phyloP scores from a whole-genome alignment of 2,329 filamentous ascomycete species.

The Paradendryphiella salina region DNA sequence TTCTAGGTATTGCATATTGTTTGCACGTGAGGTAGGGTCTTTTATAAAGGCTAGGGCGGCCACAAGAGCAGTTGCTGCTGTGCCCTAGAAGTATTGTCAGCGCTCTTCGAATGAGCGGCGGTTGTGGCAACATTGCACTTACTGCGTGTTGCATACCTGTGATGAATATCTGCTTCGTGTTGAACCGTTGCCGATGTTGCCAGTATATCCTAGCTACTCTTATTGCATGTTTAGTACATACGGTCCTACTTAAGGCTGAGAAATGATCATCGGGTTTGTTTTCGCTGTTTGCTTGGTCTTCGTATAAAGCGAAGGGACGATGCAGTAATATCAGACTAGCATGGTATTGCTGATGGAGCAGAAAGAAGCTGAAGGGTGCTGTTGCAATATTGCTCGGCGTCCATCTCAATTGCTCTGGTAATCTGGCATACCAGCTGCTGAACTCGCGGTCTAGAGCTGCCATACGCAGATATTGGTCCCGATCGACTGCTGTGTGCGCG shows the following conservation, averaged over 20 bases:
- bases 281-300: constrained; percentile 44
- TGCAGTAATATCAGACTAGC: constrained; percentile 58
- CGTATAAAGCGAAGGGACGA: constrained; percentile 58
- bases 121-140: constrained; percentile 7
- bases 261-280: constrained; percentile 49
- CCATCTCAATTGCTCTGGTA: constrained; percentile 53
- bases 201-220: constrained; percentile 59
- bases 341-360: constrained; percentile 61
- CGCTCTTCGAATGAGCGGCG: neutral
- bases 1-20: constrained; percentile 57
- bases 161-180: constrained; percentile 56
- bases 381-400: constrained; percentile 43
- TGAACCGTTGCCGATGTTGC: constrained; percentile 59
- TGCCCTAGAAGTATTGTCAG: constrained; percentile 44
- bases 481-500: constrained; percentile 42
- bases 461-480: constrained; percentile 56
- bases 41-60: constrained; percentile 52
- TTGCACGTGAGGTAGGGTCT: constrained; percentile 45
- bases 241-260: constrained; percentile 54
- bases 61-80: constrained; percentile 59
- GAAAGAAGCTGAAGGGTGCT: constrained; percentile 53
- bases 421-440: constrained; percentile 58
- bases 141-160: constrained; percentile 58
- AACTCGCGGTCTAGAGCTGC: constrained; percentile 58
- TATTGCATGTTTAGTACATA: constrained; percentile 60